Base-by-base conservation (phyloP, 768 basidiomycete genomes). In the Collybia sp. region DNA sequence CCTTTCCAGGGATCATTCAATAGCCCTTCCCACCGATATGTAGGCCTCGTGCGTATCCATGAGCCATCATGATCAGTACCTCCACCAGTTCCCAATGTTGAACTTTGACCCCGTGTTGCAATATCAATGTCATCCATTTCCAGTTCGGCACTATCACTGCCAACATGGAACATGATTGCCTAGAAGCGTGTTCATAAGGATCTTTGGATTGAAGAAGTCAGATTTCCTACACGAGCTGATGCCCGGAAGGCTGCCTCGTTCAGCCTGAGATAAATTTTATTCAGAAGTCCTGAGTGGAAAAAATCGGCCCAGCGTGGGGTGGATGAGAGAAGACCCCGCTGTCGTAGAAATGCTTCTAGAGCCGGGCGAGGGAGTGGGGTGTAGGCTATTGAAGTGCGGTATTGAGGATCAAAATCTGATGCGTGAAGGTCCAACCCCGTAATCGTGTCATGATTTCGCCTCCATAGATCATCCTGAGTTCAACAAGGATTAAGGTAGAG, bases 1-100 rank as follows among this genome's bases (percentile, higher is more conserved):
- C 58, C 63, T 12, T 62, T 63, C 6, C 76, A 63, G 12, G 76
- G 72, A 58, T 85, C 83, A 12, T 66, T 72, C 20, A 85, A 64
- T 13, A 85, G 73, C 11, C 77, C 82, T 65, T 88, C 85, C 84
- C 85, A 88, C 30, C 78, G 72, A 60, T 82, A 88, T 12, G 68
- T 64, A 1, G 81, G 80, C 9, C 88, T 76, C 0, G 77, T 65
- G 9, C 77, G 76, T 43, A 88, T 82, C 36, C 67, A 68, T 1
- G 69, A 63, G 49, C 80, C 77, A 55, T 88, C 80, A 50, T 86
- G 77, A 55, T 87, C 82, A 0, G 87, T 88, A 5, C 82, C 83
- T n/a, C 71, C 77, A 1, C 82, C 82, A 1, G 82, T 85, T 3
- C 80, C 85, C 16, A 83, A 59, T 2, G 76, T 79, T 2, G 83